Evolutionary conservation across 805 yeast genomes (phyloP), one percentile per base, ranked within the genome.

Genomic region (Henningerozyma blattae): DNA sequence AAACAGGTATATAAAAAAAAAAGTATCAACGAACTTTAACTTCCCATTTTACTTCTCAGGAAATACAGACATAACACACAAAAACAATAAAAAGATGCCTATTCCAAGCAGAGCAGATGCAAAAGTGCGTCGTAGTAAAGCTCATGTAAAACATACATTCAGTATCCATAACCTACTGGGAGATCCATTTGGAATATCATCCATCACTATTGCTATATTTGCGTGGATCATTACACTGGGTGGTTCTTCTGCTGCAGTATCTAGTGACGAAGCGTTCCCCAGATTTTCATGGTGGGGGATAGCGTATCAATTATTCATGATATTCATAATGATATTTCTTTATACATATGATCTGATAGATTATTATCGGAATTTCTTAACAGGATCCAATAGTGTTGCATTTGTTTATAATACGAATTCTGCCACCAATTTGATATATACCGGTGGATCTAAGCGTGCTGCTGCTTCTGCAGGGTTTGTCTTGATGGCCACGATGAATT

Each of bases 271-370:
- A 13, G 43, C 57, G 5, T 84, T 79, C 51, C 95, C 96, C 1
- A 72, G 74, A 43, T 81, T 89, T 58, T 73, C 91, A 4, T 89
- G 98, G 98, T 91, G 98, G 98, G 94, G 94, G 1, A 56, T 91
- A 5, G 87, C 81, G 2, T 91, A 74, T 51, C 77, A 89, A 58
- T 62, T 86, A 15, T 41, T 83, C 20, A 44, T 84, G 28, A 66
- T 81, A 15, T 45, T 73, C 4, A 53, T 65, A 15, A 65, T 71
- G 39, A 66, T 68, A 28, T 46, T 65, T 36, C 62, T 74, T 42
- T 84, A 70, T 58, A 67, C 75, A 54, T 61, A 59, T 47, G 77
- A 80, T 56, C 59, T 74, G 29, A 64, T 84, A 39, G 85, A 81
- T 50, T 65, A 72, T 39, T 84, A 91, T 61, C 71, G 79, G 46